Percentiles rank a stretch among this genome's conserved stretches.
Conservation (phyloP, 768 basidiomycete species). For the Mycena venus region DNA sequence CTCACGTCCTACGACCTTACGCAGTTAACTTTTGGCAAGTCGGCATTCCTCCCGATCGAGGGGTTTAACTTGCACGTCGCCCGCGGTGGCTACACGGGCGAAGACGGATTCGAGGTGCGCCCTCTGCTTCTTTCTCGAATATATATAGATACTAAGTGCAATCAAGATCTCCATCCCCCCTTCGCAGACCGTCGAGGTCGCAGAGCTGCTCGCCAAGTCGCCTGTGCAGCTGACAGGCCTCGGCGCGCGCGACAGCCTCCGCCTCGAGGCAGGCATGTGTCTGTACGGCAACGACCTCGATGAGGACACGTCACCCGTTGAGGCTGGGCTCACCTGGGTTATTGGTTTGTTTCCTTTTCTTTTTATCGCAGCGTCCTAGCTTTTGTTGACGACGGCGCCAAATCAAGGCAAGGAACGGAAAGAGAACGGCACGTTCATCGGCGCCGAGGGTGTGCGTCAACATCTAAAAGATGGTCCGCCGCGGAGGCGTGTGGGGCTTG, state of each 20-base stretch:
- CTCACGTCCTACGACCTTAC: slow-evolving; percentile 82
- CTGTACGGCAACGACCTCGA: slow-evolving; percentile 95
- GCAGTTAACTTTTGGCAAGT: slow-evolving; percentile 86
- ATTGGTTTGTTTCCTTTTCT: slow-evolving; percentile 71
- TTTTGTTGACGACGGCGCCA: not conserved
- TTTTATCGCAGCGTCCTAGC: not conserved
- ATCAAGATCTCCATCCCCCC: slow-evolving; percentile 90
- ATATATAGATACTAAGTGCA: not conserved
- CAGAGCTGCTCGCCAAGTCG: slow-evolving; percentile 71
- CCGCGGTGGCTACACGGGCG: slow-evolving; percentile 97
- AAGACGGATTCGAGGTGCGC: slow-evolving; percentile 95
- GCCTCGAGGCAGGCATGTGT: slow-evolving; percentile 97
- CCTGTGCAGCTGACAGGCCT: slow-evolving; percentile 90
- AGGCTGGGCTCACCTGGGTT: slow-evolving; percentile 94
- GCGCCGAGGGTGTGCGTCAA: slow-evolving; percentile 76
- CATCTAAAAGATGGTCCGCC: slow-evolving; percentile 87
- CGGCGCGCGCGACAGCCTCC: slow-evolving; percentile 93
- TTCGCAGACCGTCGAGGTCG: slow-evolving; percentile 77
- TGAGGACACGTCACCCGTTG: slow-evolving; percentile 87
- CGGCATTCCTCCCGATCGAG: slow-evolving; percentile 84
- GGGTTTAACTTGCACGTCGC: slow-evolving; percentile 89
- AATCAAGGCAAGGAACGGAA: slow-evolving; percentile 80
- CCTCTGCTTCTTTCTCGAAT: not conserved
- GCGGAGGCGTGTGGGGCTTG: slow-evolving; percentile 83
- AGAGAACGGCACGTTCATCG: slow-evolving; percentile 81